Base-by-base conservation (phyloP, 148 eudicot genomes). In the Diospyros kaki region DNA sequence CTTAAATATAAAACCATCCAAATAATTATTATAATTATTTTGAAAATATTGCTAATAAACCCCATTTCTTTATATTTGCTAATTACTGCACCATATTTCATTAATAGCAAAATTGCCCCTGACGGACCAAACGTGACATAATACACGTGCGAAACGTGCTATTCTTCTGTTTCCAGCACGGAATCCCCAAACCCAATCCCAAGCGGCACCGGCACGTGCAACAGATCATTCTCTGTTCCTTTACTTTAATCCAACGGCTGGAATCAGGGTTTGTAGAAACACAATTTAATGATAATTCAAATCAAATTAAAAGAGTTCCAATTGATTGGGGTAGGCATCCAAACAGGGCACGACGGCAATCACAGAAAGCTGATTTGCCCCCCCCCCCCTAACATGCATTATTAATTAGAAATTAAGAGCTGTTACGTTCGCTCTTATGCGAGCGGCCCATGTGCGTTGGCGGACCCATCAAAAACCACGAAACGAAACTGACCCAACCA, bases 381-480 rank as follows among this genome's bases (percentile, higher is more conserved):
- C 60, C 11, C 45, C 68, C 66, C 74, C 60, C 11, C 45, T 68
- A 51, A 17, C 81, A 80, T 65, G 71, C 55, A 75, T 54, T 8
- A 12, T 48, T 4, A 48, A 48, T 48, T 0, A 48, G 13, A 58
- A 58, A 3, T n/a, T 54, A 15, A 56, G 40, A 72, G 73, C 62
- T 9, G 73, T 40, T 13, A 59, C 72, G 72, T 72, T 71, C 51
- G 68, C 59, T 81, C 74, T 86, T 83, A 66, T 81, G 77, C 51
- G 75, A 82, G 84, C 85, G 85, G 84, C 78, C 84, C 89, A 86
- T 86, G 89, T 86, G 89, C 74, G 60, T 63, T 75, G 73, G 75
- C 78, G 87, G 89, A 46, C 79, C 87, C 66, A 66, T 75, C 71
- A 82, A 75, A 28, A 84, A 84, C 68, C 73, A 73, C 73, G 73